Evolutionary conservation across 106 monocot species (phyloP), one percentile per base, ranked within the genome.

Genomic region (Phalaenopsis equestris): DNA sequence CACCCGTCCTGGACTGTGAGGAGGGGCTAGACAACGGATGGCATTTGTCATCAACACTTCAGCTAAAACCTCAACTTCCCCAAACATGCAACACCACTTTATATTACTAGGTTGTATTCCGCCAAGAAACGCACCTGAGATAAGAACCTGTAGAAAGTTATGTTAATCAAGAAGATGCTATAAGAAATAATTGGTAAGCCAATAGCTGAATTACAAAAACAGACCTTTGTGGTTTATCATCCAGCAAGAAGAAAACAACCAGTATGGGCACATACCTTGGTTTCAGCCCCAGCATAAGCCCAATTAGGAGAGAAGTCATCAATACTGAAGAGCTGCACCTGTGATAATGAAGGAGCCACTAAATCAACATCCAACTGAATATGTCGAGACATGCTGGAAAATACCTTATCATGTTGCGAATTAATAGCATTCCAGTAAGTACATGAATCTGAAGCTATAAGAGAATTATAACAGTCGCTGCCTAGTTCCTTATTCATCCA

Each of bases 261-360:
- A n/a, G 18, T 21, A 61, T 21, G 21, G 61, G 6, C 5, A 49
- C 73, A 68, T 81, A 88, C 92, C 88, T 91, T 91, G 55, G 89
- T 86, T 82, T 85, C 93, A 64, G 56, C n/a, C 19, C 56, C 82
- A 56, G 82, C 82, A 61, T 79, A 93, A 82, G 86, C 87, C 93
- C 93, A 90, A 76, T 86, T 87, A 19, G 93, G 93, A n/a, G 91
- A 89, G 79, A 87, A 91, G 76, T 93, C 93, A 52, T 80, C 46
- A 79, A 93, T 89, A 64, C 82, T 87, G 75, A 91, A 91, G 30
- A 89, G 83, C 52, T 94, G 91, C 23, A 88, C 87, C 23, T 88
- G 85, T 17, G 90, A 90, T 67, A 91, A 75, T 8, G 77, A 91
- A 52, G 93, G 91, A 41, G 84, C 68, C 56, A 88, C 14, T 75